These are phyloP conservation scores for Salix suchowensis DNA, from an alignment of 345 rosid genomes.

Conservation along the genomic window DNA sequence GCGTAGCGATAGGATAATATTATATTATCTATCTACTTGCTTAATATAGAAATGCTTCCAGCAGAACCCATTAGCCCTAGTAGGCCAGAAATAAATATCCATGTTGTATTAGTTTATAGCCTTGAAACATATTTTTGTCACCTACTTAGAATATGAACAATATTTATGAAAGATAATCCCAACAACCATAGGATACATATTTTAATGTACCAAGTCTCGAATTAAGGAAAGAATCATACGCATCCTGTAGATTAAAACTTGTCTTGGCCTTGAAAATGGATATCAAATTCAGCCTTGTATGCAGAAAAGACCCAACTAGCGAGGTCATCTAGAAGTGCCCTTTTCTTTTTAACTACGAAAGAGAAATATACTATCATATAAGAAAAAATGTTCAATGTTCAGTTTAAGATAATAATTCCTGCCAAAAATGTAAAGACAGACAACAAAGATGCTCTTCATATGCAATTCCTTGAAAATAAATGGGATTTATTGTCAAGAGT, in stretches of 20 bases:
- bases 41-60: neutral
- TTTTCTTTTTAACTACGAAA: neutral
- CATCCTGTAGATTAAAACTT: neutral
- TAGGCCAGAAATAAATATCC: neutral
- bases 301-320: neutral
- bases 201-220: no score
- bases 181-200: no score
- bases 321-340: neutral
- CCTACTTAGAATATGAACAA: neutral
- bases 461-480: no score
- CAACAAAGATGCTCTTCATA: neutral
- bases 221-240: neutral
- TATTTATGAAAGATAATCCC: neutral
- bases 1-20: neutral
- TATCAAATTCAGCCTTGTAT: neutral
- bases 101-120: constrained; percentile 1
- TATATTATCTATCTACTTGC: neutral
- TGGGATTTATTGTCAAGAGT: no score
- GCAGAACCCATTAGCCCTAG: neutral
- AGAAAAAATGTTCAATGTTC: no score
- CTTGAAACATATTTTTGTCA: neutral
- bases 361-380: neutral
- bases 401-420: no score
- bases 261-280: neutral
- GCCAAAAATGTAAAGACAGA: no score